phyloP scores from a whole-genome alignment of 2,329 filamentous ascomycete genomes.

The Aspergillus sp. region DNA sequence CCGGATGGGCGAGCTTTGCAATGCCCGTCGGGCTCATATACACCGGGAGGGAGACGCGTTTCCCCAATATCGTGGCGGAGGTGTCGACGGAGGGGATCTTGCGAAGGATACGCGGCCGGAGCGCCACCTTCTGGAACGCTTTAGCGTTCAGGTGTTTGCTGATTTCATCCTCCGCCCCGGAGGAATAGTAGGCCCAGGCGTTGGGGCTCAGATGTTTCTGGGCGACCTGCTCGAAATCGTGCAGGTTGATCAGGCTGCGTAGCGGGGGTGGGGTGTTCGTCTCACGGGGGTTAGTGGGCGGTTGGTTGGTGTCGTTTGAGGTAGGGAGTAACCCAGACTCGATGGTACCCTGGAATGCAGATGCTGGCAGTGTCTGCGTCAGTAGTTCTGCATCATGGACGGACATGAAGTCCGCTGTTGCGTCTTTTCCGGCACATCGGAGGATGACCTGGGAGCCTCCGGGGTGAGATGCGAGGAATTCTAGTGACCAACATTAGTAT shows the following conservation, averaged over 20 bases:
- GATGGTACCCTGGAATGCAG: constrained; percentile 25
- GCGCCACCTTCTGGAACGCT: constrained; percentile 46
- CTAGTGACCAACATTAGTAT: constrained; percentile 14
- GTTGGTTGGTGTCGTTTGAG: background rate
- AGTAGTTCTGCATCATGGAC: constrained; percentile 33
- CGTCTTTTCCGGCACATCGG: constrained; percentile 34
- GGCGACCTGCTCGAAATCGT: constrained; percentile 40
- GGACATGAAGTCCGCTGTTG: constrained; percentile 35
- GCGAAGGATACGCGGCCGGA: constrained; percentile 48
- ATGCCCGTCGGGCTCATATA: constrained; percentile 44
- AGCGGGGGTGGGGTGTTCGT: constrained; percentile 23
- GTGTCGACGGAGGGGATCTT: constrained; percentile 41
- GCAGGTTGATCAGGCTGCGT: constrained; percentile 33
- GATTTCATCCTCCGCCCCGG: constrained; percentile 50
- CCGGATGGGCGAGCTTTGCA: constrained; percentile 44
- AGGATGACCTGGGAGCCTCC: constrained; percentile 35
- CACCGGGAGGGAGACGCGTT: constrained; percentile 36
- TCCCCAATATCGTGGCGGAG: constrained; percentile 30
- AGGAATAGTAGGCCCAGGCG: constrained; percentile 47
- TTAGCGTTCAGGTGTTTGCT: constrained; percentile 45
- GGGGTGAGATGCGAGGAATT: constrained; percentile 33
- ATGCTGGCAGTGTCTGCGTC: constrained; percentile 25
- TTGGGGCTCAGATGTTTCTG: constrained; percentile 26
- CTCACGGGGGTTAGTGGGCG: background rate
- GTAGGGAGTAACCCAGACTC: constrained; percentile 13